Conservation (phyloP, 805 yeast genomes). For the Yarrowia osloensis region DNA sequence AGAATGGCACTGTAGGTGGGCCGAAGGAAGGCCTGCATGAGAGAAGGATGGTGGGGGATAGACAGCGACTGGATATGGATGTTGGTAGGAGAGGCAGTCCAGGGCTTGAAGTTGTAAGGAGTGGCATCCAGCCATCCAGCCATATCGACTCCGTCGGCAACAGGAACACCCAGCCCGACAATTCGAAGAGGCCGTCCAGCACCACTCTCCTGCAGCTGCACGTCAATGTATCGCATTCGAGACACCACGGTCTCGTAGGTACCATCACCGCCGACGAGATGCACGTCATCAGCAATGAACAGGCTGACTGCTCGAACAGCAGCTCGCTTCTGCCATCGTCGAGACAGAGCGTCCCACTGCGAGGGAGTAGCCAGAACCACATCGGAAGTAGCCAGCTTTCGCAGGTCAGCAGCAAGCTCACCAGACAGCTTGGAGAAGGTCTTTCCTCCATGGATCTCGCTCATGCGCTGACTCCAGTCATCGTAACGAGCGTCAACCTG, state of each 20-base stretch:
- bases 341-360: slow-evolving; percentile 71
- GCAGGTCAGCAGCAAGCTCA: slow-evolving; percentile 57
- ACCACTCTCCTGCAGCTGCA: slow-evolving; percentile 50
- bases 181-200: slow-evolving; percentile 49
- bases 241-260: slow-evolving; percentile 71
- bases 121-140: slow-evolving; percentile 86
- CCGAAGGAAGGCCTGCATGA: slow-evolving; percentile 53
- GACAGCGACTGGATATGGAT: slow-evolving; percentile 54
- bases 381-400: slow-evolving; percentile 60
- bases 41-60: slow-evolving; percentile 54
- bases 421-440: slow-evolving; percentile 58
- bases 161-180: slow-evolving; percentile 67
- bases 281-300: slow-evolving; percentile 73
- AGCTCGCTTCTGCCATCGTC: slow-evolving; percentile 81
- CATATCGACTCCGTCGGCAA: slow-evolving; percentile 74
- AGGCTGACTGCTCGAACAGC: slow-evolving; percentile 66
- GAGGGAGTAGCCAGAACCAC: slow-evolving; percentile 74
- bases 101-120: slow-evolving; percentile 70
- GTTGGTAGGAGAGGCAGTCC: slow-evolving; percentile 55
- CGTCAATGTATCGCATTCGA: slow-evolving; percentile 68
- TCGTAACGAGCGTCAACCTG: slow-evolving; percentile 51
- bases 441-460: slow-evolving; percentile 56
- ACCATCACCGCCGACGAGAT: slow-evolving; percentile 67
- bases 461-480: slow-evolving; percentile 57
- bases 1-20: slow-evolving; percentile 50